A percentile compares a stretch with the other conserved stretches of the same genome.
These are phyloP conservation scores for Beauveria australis DNA, from an alignment of 2,329 filamentous ascomycete genomes.

Conservation along the genomic window DNA sequence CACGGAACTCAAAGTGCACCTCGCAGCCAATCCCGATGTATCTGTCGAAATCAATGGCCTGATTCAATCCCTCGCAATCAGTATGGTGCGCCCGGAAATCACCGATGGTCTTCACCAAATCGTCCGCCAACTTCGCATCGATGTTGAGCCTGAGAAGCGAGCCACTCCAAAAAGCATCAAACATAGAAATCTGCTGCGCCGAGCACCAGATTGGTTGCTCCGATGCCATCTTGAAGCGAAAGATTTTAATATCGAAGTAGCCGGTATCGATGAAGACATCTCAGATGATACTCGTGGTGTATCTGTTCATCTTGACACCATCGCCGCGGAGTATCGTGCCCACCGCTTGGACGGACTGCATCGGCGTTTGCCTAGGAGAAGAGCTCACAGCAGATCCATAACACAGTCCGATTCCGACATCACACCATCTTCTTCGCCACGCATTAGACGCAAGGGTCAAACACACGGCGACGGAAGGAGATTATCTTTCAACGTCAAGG, in stretches of 20 bases:
- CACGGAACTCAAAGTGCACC: constrained; percentile 75
- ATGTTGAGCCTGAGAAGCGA: constrained; percentile 55
- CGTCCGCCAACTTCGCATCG: constrained; percentile 68
- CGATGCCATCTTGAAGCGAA: constrained; percentile 78
- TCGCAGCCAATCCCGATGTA: constrained; percentile 79
- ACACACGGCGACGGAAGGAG: constrained; percentile 68
- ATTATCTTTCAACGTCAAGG: constrained; percentile 70
- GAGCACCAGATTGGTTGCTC: constrained; percentile 74
- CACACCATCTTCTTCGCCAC: constrained; percentile 30
- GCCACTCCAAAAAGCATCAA: constrained; percentile 37
- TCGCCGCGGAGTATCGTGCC: constrained; percentile 81
- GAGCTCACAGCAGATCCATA: constrained; percentile 65
- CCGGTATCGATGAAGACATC: constrained; percentile 76
- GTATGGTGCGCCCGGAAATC: constrained; percentile 86
- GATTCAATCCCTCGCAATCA: constrained; percentile 79
- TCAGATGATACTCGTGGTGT: constrained; percentile 75
- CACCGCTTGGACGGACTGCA: constrained; percentile 62
- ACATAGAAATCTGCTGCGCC: constrained; percentile 64
- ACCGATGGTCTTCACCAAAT: constrained; percentile 89
- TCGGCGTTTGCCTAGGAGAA: constrained; percentile 53
- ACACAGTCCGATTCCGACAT: constrained; percentile 62
- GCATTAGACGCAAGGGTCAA: constrained; percentile 42
- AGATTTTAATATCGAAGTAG: constrained; percentile 84
- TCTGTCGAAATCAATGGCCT: constrained; percentile 72
- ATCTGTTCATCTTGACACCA: constrained; percentile 77